phyloP scores from a whole-genome alignment of 1,139 yeast species.

The Taiozyma onychis region DNA sequence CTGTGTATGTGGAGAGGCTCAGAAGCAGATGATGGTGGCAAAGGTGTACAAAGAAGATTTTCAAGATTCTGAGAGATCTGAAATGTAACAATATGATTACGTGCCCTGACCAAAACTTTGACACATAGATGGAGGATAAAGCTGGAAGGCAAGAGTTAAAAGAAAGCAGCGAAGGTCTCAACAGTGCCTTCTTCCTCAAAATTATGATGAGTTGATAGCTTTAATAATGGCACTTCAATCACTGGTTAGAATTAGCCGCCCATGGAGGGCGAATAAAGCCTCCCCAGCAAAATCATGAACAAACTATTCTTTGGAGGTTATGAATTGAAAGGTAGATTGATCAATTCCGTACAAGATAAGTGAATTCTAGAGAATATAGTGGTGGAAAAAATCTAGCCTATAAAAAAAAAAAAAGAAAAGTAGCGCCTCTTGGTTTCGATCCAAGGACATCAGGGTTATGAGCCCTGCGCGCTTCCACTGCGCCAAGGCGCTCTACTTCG shows the following conservation, averaged over 20 bases:
- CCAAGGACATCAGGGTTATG: slow-evolving; percentile 99
- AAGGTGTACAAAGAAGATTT: not conserved
- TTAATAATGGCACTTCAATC: too few species aligned
- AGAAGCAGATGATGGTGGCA: not conserved
- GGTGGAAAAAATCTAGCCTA: not conserved
- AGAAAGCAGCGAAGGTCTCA: not conserved
- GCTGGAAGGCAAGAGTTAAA: too few species aligned
- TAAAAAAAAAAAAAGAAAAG: slow-evolving; percentile 1
- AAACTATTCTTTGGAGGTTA: too few species aligned
- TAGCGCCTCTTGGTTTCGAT: slow-evolving; percentile 99
- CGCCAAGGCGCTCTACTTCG: slow-evolving; percentile 54
- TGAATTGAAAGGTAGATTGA: too few species aligned
- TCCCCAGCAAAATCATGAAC: too few species aligned
- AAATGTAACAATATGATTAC: not conserved
- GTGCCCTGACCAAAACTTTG: not conserved
- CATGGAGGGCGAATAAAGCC: too few species aligned
- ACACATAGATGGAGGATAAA: not conserved
- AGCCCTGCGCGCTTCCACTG: slow-evolving; percentile 99
- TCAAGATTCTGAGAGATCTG: not conserved
- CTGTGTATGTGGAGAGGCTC: not conserved
- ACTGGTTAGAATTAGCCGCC: too few species aligned
- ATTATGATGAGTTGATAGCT: too few species aligned
- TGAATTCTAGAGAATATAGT: too few species aligned
- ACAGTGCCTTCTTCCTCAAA: not conserved
- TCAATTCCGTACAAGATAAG: too few species aligned